Base-by-base conservation (phyloP, 225 moss, liverwort and hornwort species). In the Pseudoscleropodium purum region DNA sequence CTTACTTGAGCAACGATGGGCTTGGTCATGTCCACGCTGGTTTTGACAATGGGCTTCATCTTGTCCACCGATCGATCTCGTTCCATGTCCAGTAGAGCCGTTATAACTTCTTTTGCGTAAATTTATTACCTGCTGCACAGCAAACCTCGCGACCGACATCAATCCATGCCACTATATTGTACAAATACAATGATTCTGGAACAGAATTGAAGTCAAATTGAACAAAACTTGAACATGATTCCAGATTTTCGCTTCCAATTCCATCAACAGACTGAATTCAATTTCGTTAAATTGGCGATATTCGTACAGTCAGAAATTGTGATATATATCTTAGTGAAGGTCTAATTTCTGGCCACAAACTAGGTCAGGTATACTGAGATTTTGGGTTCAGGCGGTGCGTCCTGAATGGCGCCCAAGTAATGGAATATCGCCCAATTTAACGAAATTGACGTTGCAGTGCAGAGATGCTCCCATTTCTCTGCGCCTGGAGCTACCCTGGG, bases 1-100 rank as follows among this genome's bases (percentile, higher is more conserved):
- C 91, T 89, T 82, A 91, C 92, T 89, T 91, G 92, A 64, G 91
- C 81, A 64, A 91, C 91, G 15, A 89, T 14, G 59, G 89, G 89
- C 49, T 91, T 92, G 59, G 87, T 78, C 89, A 87, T 63, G 65
- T 91, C 89, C 45, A 74, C 73, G 17, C 47, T 79, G 79, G 5
- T 7, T 79, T 79, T 79, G 39, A 25, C 57, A 57, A 27, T 39
- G 54, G 83, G 85, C 64, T 83, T 72, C 69, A 60, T 75, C 36
- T 63, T 76, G 37, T 43, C 37, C 69, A 52, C 65, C 36, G 43
- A n/a, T 68, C 41, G 66, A 87, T 51, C 67, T 75, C 1, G 9
- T 27, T 61, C 68, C 61, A 75, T 80, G 23, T n/a, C 67, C 47
- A 69, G 30, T 4, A 20, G 16, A 45, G 43, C 37, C 56, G 84